A percentile compares a stretch with the other conserved stretches of the same genome.
phyloP scores from a whole-genome alignment of 108 stramenopile genomes.

The Tribonema minus region DNA sequence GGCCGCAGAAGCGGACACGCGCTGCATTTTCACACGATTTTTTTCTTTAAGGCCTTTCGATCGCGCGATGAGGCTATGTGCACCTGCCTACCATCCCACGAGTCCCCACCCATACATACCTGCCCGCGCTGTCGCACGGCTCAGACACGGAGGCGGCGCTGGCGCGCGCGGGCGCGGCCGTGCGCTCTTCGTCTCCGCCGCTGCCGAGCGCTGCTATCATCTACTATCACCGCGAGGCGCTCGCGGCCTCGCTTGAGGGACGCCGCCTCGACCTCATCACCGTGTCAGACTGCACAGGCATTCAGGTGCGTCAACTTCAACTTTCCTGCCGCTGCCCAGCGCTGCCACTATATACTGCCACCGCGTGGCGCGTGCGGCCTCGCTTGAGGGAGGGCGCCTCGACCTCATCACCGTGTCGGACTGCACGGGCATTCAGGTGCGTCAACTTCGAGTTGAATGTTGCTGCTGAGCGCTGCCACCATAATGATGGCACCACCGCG shows the following conservation, averaged over 20 bases:
- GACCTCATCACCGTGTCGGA: constrained; percentile 57
- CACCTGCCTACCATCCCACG: no score
- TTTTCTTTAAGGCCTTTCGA: no score
- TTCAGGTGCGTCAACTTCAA: constrained; percentile 22
- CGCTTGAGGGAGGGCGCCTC: constrained; percentile 53
- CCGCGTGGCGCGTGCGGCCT: constrained; percentile 52
- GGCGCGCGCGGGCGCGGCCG: background rate
- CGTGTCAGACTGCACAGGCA: constrained; percentile 40
- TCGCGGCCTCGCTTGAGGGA: constrained; percentile 47
- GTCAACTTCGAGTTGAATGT: no score
- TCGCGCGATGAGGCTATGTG: no score
- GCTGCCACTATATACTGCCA: constrained; percentile 53
- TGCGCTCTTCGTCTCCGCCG: background rate
- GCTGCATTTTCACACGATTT: no score
- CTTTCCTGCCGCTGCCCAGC: no score
- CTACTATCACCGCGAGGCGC: constrained; percentile 62
- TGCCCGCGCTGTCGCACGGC: no score
- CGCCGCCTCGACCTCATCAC: constrained; percentile 59
- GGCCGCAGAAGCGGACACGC: no score
- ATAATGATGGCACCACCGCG: constrained; percentile 58
- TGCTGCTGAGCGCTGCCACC: background rate
- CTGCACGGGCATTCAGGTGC: constrained; percentile 31
- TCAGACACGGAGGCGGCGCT: background rate
- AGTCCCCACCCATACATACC: no score
- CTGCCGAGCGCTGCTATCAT: background rate